A percentile compares a stretch with the other conserved stretches of the same genome.
Conservation (phyloP, 1,284 basidiomycete species). For the Thelephora terrestris region DNA sequence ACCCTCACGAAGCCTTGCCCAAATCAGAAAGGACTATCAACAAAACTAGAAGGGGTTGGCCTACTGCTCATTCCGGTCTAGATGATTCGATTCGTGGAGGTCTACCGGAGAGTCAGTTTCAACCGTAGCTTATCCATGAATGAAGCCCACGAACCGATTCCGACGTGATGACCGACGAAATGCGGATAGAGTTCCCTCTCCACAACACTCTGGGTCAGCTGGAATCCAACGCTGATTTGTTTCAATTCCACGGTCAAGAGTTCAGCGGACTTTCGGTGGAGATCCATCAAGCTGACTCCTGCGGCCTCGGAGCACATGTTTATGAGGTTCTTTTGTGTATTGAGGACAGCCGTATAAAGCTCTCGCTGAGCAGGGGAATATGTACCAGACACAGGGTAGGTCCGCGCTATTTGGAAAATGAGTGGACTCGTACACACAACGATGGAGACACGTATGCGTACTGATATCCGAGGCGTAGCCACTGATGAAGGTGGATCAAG, state of each 20-base stretch:
- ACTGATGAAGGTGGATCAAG: constrained; percentile 31
- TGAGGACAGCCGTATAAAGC: constrained; percentile 80
- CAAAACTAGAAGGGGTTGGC: constrained; percentile 12
- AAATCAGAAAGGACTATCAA: constrained; percentile 14
- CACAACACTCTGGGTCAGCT: constrained; percentile 34
- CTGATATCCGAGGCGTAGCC: constrained; percentile 97
- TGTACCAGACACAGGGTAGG: constrained; percentile 76
- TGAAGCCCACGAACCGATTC: constrained; percentile 51
- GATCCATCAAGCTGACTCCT: constrained; percentile 55
- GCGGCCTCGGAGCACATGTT: constrained; percentile 47
- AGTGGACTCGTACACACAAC: neutral
- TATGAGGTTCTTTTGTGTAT: constrained; percentile 65
- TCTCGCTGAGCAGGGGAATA: constrained; percentile 81
- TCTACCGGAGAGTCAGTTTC: constrained; percentile 33
- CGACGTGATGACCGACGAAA: constrained; percentile 79
- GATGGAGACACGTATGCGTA: constrained; percentile 23
- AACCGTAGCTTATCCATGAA: constrained; percentile 6
- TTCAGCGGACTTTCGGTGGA: constrained; percentile 72
- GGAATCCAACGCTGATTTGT: constrained; percentile 63
- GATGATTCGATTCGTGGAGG: constrained; percentile 63
- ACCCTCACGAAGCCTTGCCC: constrained; percentile 43
- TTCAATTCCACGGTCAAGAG: constrained; percentile 67
- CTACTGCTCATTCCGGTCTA: constrained; percentile 34
- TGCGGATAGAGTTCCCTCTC: constrained; percentile 80
- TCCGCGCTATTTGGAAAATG: constrained; percentile 52